Percentiles rank a stretch among this genome's conserved stretches.
These are phyloP conservation scores for Moricandia moricandioides DNA, from an alignment of 345 rosid genomes.

Conservation along the genomic window DNA sequence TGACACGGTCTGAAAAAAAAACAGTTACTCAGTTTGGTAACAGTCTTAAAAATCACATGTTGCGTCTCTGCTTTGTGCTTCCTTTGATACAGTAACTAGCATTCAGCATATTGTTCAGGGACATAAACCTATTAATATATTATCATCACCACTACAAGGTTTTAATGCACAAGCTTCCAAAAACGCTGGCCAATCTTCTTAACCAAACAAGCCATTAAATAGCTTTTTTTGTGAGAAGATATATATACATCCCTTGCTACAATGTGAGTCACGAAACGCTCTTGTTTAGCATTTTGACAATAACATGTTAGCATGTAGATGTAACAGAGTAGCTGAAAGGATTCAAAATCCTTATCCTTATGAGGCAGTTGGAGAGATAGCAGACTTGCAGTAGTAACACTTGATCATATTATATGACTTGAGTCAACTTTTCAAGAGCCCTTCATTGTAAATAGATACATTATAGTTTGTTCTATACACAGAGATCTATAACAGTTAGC, in stretches of 20 bases:
- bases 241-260: not conserved
- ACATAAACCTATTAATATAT: no score
- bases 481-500: slow-evolving; percentile 33
- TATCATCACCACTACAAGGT: not conserved
- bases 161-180: not conserved
- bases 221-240: not conserved
- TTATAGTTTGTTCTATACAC: slow-evolving; percentile 30
- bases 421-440: slow-evolving; percentile 20
- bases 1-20: not conserved
- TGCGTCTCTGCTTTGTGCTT: not conserved
- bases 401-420: no score
- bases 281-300: not conserved
- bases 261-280: not conserved
- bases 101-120: not conserved
- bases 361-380: not conserved
- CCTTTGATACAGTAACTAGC: not conserved
- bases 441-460: slow-evolving; percentile 19
- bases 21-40: not conserved
- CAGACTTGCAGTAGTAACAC: not conserved
- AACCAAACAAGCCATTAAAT: no score
- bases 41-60: not conserved
- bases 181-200: not conserved
- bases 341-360: not conserved
- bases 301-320: not conserved
- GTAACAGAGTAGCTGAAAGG: not conserved